Conservation (phyloP, 495 filamentous ascomycete genomes). For the Aspergillus sclerotiicarbonarius region DNA sequence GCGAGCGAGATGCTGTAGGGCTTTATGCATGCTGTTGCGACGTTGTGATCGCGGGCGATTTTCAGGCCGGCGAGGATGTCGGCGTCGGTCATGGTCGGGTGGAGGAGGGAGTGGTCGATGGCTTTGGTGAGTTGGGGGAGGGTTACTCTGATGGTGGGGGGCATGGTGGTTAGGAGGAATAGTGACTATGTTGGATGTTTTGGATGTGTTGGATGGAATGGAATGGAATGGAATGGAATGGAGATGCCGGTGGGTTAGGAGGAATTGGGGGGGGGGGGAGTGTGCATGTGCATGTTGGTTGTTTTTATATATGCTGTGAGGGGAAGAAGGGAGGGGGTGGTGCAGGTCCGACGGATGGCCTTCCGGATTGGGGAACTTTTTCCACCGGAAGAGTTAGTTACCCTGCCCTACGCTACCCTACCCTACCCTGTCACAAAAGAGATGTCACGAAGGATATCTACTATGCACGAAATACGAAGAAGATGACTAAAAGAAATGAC, state of each 20-base stretch:
- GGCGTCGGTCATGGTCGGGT: slow-evolving; percentile 58
- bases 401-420: no score
- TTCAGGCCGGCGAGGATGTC: slow-evolving; percentile 50
- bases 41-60: slow-evolving; percentile 42
- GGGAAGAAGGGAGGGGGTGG: no score
- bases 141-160: slow-evolving; percentile 50
- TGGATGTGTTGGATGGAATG: neutral
- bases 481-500: no score
- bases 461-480: no score
- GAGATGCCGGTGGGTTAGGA: no score
- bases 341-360: neutral
- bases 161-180: no score
- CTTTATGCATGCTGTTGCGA: slow-evolving; percentile 58
- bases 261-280: no score
- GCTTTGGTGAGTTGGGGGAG: slow-evolving; percentile 52
- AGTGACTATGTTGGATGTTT: no score
- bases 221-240: no score
- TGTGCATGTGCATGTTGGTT: neutral
- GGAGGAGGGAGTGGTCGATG: slow-evolving; percentile 61
- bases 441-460: no score
- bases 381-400: no score
- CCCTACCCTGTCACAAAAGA: no score
- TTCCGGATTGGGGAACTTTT: neutral
- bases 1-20: slow-evolving; percentile 52
- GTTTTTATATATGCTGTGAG: neutral